Evolutionary conservation across 2,329 filamentous ascomycete species (phyloP).

Genomic region (Colletotrichum lindemuthianum): DNA sequence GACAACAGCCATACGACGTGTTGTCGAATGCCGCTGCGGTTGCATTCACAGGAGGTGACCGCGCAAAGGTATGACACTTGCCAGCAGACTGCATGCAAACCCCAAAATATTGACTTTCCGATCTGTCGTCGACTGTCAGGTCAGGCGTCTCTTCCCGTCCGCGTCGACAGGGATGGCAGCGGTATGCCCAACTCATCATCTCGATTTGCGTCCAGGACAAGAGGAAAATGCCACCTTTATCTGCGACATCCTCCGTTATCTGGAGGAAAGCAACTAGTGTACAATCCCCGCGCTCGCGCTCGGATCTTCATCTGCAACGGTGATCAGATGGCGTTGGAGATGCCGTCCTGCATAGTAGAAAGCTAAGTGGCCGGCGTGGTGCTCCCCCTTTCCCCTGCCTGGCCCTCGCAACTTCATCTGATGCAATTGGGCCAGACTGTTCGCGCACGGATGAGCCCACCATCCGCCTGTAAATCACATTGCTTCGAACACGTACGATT

Average conservation of each 20-base stretch:
- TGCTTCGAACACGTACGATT: background rate
- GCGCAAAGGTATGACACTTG: background rate
- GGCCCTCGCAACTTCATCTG: slow-evolving; percentile 2
- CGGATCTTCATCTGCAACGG: slow-evolving; percentile 4
- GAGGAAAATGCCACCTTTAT: too few relatives aligned
- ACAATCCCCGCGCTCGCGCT: background rate
- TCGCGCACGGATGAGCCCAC: slow-evolving; percentile 22
- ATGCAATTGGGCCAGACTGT: background rate
- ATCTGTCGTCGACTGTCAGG: background rate
- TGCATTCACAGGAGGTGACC: too few relatives aligned
- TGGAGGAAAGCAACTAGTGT: background rate
- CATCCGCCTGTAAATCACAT: background rate
- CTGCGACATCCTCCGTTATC: background rate
- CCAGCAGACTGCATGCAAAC: background rate
- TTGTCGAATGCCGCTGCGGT: too few relatives aligned
- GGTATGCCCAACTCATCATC: too few relatives aligned
- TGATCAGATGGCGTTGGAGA: slow-evolving; percentile 5
- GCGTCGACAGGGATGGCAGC: slow-evolving; percentile 13
- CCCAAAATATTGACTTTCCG: background rate
- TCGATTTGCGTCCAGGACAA: background rate
- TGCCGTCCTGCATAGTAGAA: background rate
- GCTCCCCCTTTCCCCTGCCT: slow-evolving; percentile 22
- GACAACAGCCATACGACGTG: too few relatives aligned
- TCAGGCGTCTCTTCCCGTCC: background rate
- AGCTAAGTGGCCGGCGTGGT: background rate